These are phyloP conservation scores for Eragrostis curvula DNA, from an alignment of 176 grass and related monocot genomes.

Conservation along the genomic window DNA sequence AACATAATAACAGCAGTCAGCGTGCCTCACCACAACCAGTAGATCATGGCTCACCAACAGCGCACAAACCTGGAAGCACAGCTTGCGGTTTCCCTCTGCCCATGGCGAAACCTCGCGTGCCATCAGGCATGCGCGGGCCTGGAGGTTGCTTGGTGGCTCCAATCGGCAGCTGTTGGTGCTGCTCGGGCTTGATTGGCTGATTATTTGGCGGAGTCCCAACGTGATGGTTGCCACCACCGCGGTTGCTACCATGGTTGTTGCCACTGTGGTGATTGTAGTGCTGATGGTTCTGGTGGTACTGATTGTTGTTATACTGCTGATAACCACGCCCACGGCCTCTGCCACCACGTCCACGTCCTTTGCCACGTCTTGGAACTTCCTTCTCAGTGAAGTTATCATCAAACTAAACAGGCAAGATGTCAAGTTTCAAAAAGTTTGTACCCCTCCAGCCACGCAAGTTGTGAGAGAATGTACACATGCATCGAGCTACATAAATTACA, in stretches of 20 bases:
- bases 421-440: background rate
- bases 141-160: conserved; percentile 69
- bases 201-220: conserved; percentile 56
- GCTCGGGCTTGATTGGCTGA: conserved; percentile 46
- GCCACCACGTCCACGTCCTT: conserved; percentile 44
- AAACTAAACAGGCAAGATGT: conserved; percentile 45
- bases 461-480: background rate
- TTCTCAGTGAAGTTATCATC: conserved; percentile 59
- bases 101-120: conserved; percentile 81
- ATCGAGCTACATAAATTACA: background rate
- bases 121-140: conserved; percentile 90
- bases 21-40: background rate
- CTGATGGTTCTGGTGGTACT: conserved; percentile 38
- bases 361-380: conserved; percentile 56
- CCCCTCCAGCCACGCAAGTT: background rate
- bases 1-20: conserved; percentile 13
- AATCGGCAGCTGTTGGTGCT: conserved; percentile 36
- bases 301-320: conserved; percentile 44
- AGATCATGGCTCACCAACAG: conserved; percentile 24
- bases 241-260: conserved; percentile 54
- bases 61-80: conserved; percentile 5
- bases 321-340: conserved; percentile 58
- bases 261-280: conserved; percentile 49
- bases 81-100: conserved; percentile 75
- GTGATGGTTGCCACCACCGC: conserved; percentile 32